Evolutionary conservation across 345 rosid genomes (phyloP).

Genomic region (Combretum micranthum): DNA sequence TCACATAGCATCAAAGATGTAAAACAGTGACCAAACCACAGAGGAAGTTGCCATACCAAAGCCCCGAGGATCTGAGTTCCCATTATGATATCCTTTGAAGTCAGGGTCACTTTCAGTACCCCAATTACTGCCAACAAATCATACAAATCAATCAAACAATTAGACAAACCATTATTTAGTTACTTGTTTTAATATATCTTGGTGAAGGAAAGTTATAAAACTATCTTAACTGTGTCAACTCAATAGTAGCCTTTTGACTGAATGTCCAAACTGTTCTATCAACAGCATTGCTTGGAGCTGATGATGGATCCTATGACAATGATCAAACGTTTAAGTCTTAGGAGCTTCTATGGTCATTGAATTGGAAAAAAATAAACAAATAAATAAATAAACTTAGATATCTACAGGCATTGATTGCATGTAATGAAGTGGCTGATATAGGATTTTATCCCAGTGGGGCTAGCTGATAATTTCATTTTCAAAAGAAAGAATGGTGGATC

Average conservation of each 20-base stretch:
- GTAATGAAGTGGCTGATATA: too few relatives aligned
- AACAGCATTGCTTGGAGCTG: slow-evolving; percentile 62
- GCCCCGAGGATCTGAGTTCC: slow-evolving; percentile 91
- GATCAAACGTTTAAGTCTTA: slow-evolving; percentile 1
- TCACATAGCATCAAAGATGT: background rate
- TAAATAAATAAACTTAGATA: too few relatives aligned
- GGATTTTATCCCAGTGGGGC: too few relatives aligned
- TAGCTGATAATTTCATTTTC: too few relatives aligned
- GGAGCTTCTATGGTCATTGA: background rate
- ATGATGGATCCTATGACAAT: slow-evolving; percentile 49
- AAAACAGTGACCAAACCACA: background rate
- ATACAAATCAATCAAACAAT: slow-evolving; percentile 14
- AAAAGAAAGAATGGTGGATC: too few relatives aligned
- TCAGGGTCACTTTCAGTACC: slow-evolving; percentile 89
- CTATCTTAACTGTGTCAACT: slow-evolving; percentile 65
- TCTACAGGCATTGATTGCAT: too few relatives aligned
- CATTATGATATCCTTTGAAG: slow-evolving; percentile 88
- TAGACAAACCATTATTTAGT: background rate
- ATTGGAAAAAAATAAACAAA: too few relatives aligned
- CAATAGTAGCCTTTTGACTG: slow-evolving; percentile 70
- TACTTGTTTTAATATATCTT: slow-evolving; percentile 1
- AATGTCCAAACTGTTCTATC: slow-evolving; percentile 90
- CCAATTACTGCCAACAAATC: slow-evolving; percentile 84
- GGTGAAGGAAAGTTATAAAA: background rate
- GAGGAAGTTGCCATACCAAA: slow-evolving; percentile 46